Evolutionary conservation across 1,139 yeast genomes (phyloP), one percentile per base, ranked within the genome.

Genomic region (Yamadazyma atlantica): DNA sequence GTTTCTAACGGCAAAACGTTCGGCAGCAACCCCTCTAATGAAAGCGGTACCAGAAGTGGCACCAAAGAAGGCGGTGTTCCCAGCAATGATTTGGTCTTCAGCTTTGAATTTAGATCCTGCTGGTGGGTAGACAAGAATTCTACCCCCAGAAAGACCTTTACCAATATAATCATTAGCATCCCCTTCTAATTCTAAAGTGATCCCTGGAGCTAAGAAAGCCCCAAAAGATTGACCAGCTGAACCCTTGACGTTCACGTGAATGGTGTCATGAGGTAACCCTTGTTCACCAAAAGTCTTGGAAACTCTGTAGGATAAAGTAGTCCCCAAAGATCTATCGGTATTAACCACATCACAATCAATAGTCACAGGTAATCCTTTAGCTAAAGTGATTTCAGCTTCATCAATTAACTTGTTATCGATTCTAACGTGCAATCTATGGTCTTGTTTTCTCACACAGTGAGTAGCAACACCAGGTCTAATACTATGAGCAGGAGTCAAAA

Each of bases 181-280:
- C 73, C 98, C 98, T 67, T 88, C 96, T 48, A 92, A 75, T 62
- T 88, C 96, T 56, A 92, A 79, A 13, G 97, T 92, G 46, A 92
- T 83, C 70, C 98, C 98, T 9, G 95, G 84, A 37, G 97, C 96
- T 55, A 92, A 75, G 74, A 87, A 92, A 1, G 97, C 97, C 70
- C 98, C 98, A 60, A 92, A 90, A 4, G 97, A 89, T 71, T 92
- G 98, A 58, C 98, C 98, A 25, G 98, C 98, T 41, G 94, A 85
- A 49, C 98, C 98, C 56, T 74, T 75, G 43, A 85, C 80, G 58
- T 90, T 85, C 38, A 89, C 97, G 54, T 90, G 97, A 50, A 92
- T 85, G 22, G 97, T 92, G 63, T 92, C 97, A 55, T 87, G 92
- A 24, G 98, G 97, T 56, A 92, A 75, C 29, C 97, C 96, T 49